Base-by-base conservation (phyloP, 2,329 filamentous ascomycete species). In the Colletotrichum sp. region DNA sequence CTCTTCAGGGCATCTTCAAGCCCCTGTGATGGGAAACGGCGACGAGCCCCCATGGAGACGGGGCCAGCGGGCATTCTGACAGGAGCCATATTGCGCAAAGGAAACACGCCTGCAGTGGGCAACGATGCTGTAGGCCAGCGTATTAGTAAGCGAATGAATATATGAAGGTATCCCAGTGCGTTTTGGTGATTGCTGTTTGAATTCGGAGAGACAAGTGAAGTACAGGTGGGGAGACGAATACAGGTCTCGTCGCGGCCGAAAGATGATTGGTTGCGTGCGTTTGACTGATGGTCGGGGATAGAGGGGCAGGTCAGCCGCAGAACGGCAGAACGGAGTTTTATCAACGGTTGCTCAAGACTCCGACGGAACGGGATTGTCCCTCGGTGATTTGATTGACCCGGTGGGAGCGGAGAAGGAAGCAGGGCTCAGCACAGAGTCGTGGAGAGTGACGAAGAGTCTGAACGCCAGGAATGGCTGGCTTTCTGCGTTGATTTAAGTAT, bases 111-210 rank as follows among this genome's bases (percentile, higher is more conserved):
- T 28, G 64, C 60, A 64, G 62, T 18, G 9, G 66, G 62, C 71
- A 52, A 44, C 39, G 68, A 66, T 44, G 26, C 15, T 60, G 62
- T 62, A 67, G 24, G 32, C 21, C 59, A 71, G 62, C 55, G 21
- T 32, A 52, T 16, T 66, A 65, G 68, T 75, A 49, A 66, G 68
- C 49, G 52, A 62, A 75, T 49, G 72, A 72, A 67, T 63, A 44
- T 16, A 72, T 72, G 62, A 71, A 64, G 57, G 36, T 67, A 72
- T 75, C 36, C 24, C 55, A 75, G 30, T 67, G 28, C 21, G 59
- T n/a, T 66, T 18, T 24, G 32, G 44, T 28, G 21, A 65, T n/a
- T 26, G 15, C 21, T 18, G 28, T 63, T 18, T 18, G 18, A 63
- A 28, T 28, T 28, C 16, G 7, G 18, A 21, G 55, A 26, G 26